Percentiles rank a stretch among this genome's conserved stretches.
Conservation (phyloP, 2,329 filamentous ascomycete genomes). For the Onygenales sp. region DNA sequence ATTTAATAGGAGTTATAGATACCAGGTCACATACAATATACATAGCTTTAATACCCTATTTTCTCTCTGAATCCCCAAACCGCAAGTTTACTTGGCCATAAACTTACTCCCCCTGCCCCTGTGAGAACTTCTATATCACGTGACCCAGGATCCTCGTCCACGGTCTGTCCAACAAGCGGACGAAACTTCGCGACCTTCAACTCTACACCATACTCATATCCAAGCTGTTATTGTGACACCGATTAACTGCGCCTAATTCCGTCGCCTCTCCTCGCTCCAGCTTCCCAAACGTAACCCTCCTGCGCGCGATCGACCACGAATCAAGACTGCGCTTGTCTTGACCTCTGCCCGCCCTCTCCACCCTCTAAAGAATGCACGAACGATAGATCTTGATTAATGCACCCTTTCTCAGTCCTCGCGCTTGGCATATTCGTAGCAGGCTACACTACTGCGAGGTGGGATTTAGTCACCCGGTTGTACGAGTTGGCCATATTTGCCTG, state of each 20-base stretch:
- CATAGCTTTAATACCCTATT: too few species aligned
- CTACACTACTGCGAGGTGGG: constrained; percentile 99
- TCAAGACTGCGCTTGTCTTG: not conserved
- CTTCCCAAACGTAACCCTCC: not conserved
- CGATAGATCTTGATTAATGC: constrained; percentile 53
- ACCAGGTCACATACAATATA: too few species aligned
- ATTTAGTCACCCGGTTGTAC: constrained; percentile 92
- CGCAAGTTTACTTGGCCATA: too few species aligned
- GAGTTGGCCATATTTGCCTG: constrained; percentile 95
- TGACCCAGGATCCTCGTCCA: not conserved
- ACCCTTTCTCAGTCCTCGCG: constrained; percentile 93
- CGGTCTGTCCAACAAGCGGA: not conserved
- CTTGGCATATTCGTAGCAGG: constrained; percentile 98
- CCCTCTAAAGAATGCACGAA: constrained; percentile 22
- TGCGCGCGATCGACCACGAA: too few species aligned
- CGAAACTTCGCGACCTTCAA: not conserved
- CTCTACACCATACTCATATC: not conserved
- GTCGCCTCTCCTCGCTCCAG: not conserved
- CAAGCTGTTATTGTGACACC: not conserved
- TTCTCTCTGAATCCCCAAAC: too few species aligned
- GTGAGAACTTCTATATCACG: not conserved
- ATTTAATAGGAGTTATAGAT: too few species aligned
- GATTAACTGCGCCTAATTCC: not conserved
- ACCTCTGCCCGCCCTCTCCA: not conserved
- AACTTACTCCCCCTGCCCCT: not conserved